Conservation (phyloP, 179 eudicot genomes). For the Beta macrorhiza region DNA sequence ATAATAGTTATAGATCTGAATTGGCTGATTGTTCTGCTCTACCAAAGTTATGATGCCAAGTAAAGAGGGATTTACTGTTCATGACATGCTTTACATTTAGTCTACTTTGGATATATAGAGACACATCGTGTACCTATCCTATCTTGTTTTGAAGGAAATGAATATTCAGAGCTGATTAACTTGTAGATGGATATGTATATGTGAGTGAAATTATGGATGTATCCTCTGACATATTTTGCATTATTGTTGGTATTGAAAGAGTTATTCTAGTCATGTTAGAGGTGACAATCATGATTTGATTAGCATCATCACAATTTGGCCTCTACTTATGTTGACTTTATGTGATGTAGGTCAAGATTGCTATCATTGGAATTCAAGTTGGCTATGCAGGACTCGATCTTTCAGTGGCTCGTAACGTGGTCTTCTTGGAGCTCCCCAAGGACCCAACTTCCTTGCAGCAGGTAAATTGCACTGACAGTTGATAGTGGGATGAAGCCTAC, state of each 20-base stretch:
- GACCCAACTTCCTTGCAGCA: slow-evolving; percentile 65
- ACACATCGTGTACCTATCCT: neutral
- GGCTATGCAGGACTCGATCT: slow-evolving; percentile 87
- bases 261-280: neutral
- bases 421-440: slow-evolving; percentile 85
- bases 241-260: neutral
- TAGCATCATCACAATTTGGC: neutral
- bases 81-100: neutral
- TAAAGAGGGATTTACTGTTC: neutral
- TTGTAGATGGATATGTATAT: neutral
- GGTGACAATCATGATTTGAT: neutral
- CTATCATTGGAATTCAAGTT: slow-evolving; percentile 81
- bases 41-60: neutral
- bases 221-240: neutral
- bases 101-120: neutral
- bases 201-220: neutral
- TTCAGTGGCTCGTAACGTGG: slow-evolving; percentile 80
- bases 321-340: neutral
- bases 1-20: neutral
- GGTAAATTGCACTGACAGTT: slow-evolving; percentile 21
- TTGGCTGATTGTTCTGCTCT: neutral
- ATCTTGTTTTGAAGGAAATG: neutral
- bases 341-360: slow-evolving; percentile 77
- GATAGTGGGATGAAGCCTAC: neutral
- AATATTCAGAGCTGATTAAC: neutral